Evolutionary conservation across 805 yeast species (phyloP), one percentile per base, ranked within the genome.

Genomic region (Metschnikowia anglica): DNA sequence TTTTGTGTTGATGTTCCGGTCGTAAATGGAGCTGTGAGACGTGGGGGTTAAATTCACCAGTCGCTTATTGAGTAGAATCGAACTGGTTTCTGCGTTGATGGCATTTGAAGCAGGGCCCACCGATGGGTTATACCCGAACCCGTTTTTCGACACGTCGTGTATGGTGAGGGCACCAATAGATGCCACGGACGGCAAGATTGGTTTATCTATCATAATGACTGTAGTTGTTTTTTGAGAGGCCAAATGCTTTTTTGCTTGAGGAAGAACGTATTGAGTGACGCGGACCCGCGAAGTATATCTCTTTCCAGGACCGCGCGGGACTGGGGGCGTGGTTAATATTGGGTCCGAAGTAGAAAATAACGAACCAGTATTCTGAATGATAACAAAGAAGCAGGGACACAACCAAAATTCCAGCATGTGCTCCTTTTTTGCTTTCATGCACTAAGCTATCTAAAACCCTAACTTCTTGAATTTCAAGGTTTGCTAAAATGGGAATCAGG

Each of bases 1-100:
- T 51, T 90, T 76, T 46, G 77, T 80, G 32, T 81, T 66, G 51
- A 69, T 51, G 47, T 82, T 85, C 51, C 80, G 76, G 56, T 88
- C 95, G 53, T 83, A 87, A 20, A 85, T 80, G 4, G 77, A 66
- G 18, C 61, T 63, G 18, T 60, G 53, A 21, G 74, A 60, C 10
- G 68, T 64, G 13, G 66, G 62, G 2, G 69, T 58, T 35, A 70
- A 50, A 33, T 41, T 57, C 9, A 65, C 49, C 5, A 63, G 55
- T 31, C 59, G 56, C 43, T 65, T 70, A 44, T 58, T 65, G 28
- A 68, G 43, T 10, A 70, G 51, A 7, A 66, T 49, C 37, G 59
- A 57, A 11, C 75, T 67, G 5, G 74, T 57, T 30, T 69, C 73
- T 25, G 50, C 57, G 2, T 63, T 64, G 21, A 71, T 68, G 29